Evolutionary conservation across 1,139 yeast genomes (phyloP), one percentile per base, ranked within the genome.

Genomic region (Kodamaea plutei): DNA sequence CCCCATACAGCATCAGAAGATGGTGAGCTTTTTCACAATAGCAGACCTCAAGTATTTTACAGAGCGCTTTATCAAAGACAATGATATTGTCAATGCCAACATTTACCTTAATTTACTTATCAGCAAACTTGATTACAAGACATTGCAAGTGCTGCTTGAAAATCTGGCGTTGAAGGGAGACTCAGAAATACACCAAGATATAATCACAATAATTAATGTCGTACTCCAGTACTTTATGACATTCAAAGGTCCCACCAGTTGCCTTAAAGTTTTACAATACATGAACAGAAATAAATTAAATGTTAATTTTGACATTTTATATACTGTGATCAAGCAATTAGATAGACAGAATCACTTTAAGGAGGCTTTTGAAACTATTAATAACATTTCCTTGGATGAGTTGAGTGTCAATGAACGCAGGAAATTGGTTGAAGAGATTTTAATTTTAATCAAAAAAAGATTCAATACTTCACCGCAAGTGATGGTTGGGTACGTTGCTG

Each of bases 341-440:
- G 48, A 68, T 21, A 35, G 36, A 6, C 59, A 55, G 17, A 52
- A 54, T 2, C 52, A 48, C 27, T 54, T 45, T 37, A 58, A 62
- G 24, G 71, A 67, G 33, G 69, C 70, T 0, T 47, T 65, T 4
- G 25, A 51, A 1, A 38, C 68, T 14, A 52, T 66, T 26, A 66
- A 66, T 35, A 52, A 49, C 30, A 44, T 68, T 10, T 48, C 55
- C 9, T 45, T 59, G 23, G 49, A 50, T 9, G 38, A 35, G 2
- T 38, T 65, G 10, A 23, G 39, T 2, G 29, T 33, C 3, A 16
- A 21, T 1, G 55, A 64, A 18, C 43, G 52, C 19, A 22, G 28
- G 2, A 25, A 32, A 8, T 45, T 64, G 26, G 56, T 49, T 1
- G 45, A 50, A 5, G 68, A 66, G 35, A 56, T 67, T 2, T 45